These are phyloP conservation scores for Neofusicoccum umdonicola DNA, from an alignment of 2,329 filamentous ascomycete species.

Conservation along the genomic window DNA sequence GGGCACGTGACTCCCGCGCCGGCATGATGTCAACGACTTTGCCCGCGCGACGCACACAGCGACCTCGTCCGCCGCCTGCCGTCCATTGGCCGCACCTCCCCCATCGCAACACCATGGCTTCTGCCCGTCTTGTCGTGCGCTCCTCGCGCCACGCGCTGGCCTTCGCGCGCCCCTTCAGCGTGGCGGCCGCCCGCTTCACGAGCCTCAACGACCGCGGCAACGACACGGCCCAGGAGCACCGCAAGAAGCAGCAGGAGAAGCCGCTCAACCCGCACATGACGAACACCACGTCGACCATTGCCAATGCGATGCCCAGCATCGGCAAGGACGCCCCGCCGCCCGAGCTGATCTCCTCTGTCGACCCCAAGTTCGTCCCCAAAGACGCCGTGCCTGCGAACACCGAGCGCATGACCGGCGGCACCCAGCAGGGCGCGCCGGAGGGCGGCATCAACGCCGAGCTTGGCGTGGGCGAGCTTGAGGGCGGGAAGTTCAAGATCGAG, in stretches of 20 bases:
- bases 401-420: slow-evolving; percentile 64
- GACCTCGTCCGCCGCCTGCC: neutral
- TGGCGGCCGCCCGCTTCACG: slow-evolving; percentile 38
- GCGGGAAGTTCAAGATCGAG: slow-evolving; percentile 82
- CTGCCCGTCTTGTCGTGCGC: slow-evolving; percentile 45
- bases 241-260: slow-evolving; percentile 57
- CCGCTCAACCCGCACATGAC: slow-evolving; percentile 61
- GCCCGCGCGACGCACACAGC: neutral
- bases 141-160: slow-evolving; percentile 42
- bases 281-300: slow-evolving; percentile 62
- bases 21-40: slow-evolving; percentile 16
- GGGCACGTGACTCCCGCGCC: slow-evolving; percentile 3
- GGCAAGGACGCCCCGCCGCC: slow-evolving; percentile 58
- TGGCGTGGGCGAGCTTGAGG: slow-evolving; percentile 78
- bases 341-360: slow-evolving; percentile 58
- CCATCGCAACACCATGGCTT: slow-evolving; percentile 41
- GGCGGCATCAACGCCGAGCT: slow-evolving; percentile 61
- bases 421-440: slow-evolving; percentile 51
- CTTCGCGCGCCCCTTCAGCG: slow-evolving; percentile 36
- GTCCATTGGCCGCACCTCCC: neutral
- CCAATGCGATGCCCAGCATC: slow-evolving; percentile 61
- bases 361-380: slow-evolving; percentile 56
- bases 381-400: slow-evolving; percentile 63
- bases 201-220: slow-evolving; percentile 51
- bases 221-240: slow-evolving; percentile 54